These are phyloP conservation scores for Camellia lanceoleosa DNA, from an alignment of 148 eudicot species.

Conservation along the genomic window DNA sequence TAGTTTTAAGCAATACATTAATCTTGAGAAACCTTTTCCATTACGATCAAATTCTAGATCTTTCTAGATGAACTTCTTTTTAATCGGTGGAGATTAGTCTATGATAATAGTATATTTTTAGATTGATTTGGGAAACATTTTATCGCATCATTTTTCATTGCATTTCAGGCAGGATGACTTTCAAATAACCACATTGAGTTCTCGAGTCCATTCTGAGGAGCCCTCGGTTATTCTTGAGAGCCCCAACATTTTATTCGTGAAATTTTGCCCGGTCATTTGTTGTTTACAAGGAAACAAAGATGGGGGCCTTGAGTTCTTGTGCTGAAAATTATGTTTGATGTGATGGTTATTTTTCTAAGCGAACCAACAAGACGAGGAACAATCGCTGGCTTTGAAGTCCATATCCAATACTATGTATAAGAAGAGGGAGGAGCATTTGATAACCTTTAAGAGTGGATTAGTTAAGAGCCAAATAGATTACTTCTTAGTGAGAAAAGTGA, in stretches of 20 bases:
- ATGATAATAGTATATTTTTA: not conserved
- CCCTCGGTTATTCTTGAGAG: slow-evolving; percentile 46
- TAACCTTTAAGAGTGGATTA: no score
- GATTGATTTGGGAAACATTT: not conserved
- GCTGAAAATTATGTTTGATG: slow-evolving; percentile 90
- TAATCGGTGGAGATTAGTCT: not conserved
- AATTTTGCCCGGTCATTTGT: slow-evolving; percentile 78
- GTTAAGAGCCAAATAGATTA: no score
- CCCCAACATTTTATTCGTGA: slow-evolving; percentile 50
- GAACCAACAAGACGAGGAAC: slow-evolving; percentile 32
- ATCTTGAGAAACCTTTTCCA: not conserved
- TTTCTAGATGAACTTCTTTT: not conserved
- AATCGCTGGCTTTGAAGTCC: no score
- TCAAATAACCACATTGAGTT: slow-evolving; percentile 26
- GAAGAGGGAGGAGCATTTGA: no score
- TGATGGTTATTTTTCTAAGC: slow-evolving; percentile 63
- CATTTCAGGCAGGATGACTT: slow-evolving; percentile 88
- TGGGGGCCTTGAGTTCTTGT: slow-evolving; percentile 84
- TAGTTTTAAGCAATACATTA: not conserved
- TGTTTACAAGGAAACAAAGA: slow-evolving; percentile 87
- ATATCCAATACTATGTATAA: no score
- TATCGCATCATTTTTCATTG: not conserved
- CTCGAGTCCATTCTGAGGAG: slow-evolving; percentile 77
- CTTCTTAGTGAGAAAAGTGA: no score
- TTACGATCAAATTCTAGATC: not conserved